Percentiles rank a stretch among this genome's conserved stretches.
Conservation (phyloP, 1,139 yeast species). For the Pichia sp. region DNA sequence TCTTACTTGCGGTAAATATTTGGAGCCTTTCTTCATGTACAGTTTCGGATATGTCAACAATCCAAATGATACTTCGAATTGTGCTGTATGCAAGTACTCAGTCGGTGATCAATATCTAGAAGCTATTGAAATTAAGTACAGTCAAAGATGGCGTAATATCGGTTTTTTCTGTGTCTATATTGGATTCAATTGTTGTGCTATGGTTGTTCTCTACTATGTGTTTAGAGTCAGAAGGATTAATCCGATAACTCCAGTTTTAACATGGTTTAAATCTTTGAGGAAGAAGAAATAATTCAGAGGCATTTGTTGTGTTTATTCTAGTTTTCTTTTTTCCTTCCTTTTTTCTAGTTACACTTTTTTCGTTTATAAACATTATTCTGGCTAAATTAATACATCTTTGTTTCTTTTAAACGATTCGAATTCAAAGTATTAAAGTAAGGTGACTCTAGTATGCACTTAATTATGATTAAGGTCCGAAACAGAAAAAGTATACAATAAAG, state of each 20-base stretch:
- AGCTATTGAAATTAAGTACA: conserved; percentile 41
- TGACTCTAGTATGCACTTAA: too few species aligned
- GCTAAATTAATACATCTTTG: too few species aligned
- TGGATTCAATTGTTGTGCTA: conserved; percentile 40
- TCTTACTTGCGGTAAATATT: conserved; percentile 50
- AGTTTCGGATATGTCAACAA: conserved; percentile 50
- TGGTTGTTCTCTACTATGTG: conserved; percentile 17
- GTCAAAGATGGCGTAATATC: conserved; percentile 59
- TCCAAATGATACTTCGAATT: conserved; percentile 45
- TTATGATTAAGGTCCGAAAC: too few species aligned
- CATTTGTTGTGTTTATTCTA: too few species aligned
- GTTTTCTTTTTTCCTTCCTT: too few species aligned
- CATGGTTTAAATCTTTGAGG: neutral
- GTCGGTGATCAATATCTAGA: conserved; percentile 53
- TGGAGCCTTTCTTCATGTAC: conserved; percentile 33
- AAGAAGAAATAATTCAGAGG: neutral
- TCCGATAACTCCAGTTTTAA: conserved; percentile 3
- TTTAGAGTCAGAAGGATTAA: conserved; percentile 14
- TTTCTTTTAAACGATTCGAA: too few species aligned
- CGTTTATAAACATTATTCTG: too few species aligned
- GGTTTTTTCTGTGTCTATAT: conserved; percentile 60
- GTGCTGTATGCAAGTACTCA: conserved; percentile 55
- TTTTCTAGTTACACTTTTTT: too few species aligned
- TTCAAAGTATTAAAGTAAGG: too few species aligned
- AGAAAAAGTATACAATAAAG: neutral